Percentiles rank a stretch among this genome's conserved stretches.
Conservation (phyloP, 2,329 filamentous ascomycete genomes). For the Pseudogymnoascus sp. region DNA sequence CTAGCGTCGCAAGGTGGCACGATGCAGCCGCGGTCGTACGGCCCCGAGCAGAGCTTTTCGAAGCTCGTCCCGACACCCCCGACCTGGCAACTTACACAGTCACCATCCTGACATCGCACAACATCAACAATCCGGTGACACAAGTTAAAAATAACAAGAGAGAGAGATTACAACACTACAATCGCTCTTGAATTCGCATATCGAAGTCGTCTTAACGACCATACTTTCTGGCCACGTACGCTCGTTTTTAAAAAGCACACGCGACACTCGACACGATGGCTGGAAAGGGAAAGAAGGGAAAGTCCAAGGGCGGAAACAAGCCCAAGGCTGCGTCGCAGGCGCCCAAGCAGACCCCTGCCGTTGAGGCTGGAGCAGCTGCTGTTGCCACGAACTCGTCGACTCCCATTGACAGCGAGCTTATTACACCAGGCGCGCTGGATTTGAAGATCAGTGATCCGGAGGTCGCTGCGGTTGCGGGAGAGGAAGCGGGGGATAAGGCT, state of each 20-base stretch:
- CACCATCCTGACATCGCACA: neutral
- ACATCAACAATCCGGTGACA: neutral
- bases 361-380: neutral
- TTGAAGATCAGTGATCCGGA: neutral
- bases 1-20: neutral
- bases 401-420: neutral
- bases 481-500: neutral
- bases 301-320: neutral
- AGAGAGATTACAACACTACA: neutral
- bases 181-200: neutral
- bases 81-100: neutral
- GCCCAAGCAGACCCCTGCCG: neutral
- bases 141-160: neutral
- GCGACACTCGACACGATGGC: neutral
- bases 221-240: neutral
- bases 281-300: neutral
- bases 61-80: neutral
- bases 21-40: neutral
- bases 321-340: neutral
- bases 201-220: neutral
- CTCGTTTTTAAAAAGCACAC: neutral
- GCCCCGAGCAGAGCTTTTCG: neutral
- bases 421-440: neutral
- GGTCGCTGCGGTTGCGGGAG: neutral
- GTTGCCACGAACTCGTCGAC: neutral